phyloP scores from a whole-genome alignment of 805 yeast species.

The Scheffersomyces spartinae region DNA sequence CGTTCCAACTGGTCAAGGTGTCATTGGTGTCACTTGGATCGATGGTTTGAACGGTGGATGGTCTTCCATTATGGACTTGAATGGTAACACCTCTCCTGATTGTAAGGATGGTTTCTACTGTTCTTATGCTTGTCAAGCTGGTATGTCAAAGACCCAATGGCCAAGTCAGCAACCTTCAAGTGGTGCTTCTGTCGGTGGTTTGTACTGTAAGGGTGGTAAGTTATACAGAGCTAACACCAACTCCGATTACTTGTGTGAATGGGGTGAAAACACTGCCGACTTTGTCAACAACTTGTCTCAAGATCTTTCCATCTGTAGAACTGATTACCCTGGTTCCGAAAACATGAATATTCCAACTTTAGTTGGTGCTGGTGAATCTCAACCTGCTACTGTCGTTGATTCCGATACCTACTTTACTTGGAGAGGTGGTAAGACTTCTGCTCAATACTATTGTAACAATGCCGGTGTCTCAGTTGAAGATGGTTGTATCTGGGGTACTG shows the following conservation, averaged over 20 bases:
- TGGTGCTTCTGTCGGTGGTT: conserved; percentile 67
- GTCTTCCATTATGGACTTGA: conserved; percentile 33
- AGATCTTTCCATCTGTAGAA: conserved; percentile 59
- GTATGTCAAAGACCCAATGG: conserved; percentile 79
- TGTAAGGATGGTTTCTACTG: conserved; percentile 64
- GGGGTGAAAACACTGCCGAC: conserved; percentile 46
- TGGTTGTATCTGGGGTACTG: conserved; percentile 63
- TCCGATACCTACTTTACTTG: conserved; percentile 47
- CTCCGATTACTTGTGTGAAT: conserved; percentile 46
- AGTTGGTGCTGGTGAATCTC: conserved; percentile 39
- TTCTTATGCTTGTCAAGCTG: conserved; percentile 69
- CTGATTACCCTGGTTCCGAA: conserved; percentile 77
- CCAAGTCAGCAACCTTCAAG: conserved; percentile 53
- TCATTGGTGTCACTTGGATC: conserved; percentile 46
- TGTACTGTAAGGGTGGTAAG: conserved; percentile 48
- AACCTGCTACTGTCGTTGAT: conserved; percentile 50
- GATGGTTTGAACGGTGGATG: conserved; percentile 33
- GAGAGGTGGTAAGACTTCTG: conserved; percentile 53
- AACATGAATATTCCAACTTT: conserved; percentile 68
- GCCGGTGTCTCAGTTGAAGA: conserved; percentile 61
- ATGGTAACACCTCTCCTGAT: conserved; percentile 34
- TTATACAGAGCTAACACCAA: conserved; percentile 49
- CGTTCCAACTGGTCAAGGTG: conserved; percentile 72
- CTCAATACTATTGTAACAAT: conserved; percentile 67
- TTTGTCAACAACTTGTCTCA: conserved; percentile 40